phyloP scores from a whole-genome alignment of 1,284 basidiomycete genomes.

The Sporisorium reilianum region DNA sequence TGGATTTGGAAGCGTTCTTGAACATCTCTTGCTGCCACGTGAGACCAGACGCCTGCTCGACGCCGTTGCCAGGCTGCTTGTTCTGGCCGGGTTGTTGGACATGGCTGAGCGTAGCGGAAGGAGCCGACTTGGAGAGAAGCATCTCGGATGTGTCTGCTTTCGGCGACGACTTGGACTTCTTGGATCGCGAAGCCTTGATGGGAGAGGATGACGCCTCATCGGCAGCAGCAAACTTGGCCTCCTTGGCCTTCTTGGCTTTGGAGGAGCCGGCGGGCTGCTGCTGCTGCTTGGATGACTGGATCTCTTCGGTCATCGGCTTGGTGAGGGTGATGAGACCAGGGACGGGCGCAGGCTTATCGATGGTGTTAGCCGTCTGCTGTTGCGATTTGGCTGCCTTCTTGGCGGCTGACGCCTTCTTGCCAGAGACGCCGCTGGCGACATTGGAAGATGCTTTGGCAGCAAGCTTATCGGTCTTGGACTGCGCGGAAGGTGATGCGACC shows the following conservation, averaged over 20 bases:
- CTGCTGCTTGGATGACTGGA: conserved; percentile 40
- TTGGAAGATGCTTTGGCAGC: conserved; percentile 33
- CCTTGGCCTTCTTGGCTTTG: conserved; percentile 44
- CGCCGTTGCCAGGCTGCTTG: conserved; percentile 10
- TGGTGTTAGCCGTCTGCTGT: conserved; percentile 9
- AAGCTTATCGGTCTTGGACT: conserved; percentile 35
- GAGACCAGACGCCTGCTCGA: conserved; percentile 35
- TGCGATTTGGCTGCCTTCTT: conserved; percentile 38
- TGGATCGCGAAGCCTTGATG: conserved; percentile 34
- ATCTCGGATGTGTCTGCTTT: conserved; percentile 38
- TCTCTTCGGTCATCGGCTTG: conserved; percentile 47
- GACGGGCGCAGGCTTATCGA: conserved; percentile 18
- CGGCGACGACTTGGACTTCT: conserved; percentile 38
- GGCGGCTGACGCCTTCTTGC: conserved; percentile 43
- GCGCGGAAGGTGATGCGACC: conserved; percentile 41
- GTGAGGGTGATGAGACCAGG: conserved; percentile 55
- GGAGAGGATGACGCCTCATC: conserved; percentile 34
- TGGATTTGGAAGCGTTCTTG: conserved; percentile 30
- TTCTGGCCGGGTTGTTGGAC: conserved; percentile 16
- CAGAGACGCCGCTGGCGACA: conserved; percentile 29
- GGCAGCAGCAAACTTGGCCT: conserved; percentile 36
- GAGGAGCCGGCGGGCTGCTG: conserved; percentile 6
- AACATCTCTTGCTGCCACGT: conserved; percentile 61
- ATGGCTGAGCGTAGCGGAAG: conserved; percentile 30
- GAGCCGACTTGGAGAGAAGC: conserved; percentile 50